Evolutionary conservation across 108 stramenopile species (phyloP).

Genomic region (Discostella stelligeroides): DNA sequence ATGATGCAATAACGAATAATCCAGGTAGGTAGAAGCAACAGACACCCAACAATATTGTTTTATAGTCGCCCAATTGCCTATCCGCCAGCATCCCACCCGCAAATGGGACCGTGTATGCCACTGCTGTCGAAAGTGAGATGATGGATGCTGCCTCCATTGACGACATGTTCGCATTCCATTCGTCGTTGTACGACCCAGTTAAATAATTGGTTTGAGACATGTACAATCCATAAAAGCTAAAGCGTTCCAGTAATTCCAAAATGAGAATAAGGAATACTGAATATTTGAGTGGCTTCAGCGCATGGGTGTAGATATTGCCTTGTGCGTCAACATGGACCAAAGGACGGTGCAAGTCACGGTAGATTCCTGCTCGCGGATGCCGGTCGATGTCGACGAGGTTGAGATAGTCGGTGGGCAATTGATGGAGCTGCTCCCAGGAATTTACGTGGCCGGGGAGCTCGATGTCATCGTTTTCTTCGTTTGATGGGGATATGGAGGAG

Average conservation of each 20-base stretch:
- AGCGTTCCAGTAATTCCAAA: constrained; percentile 49
- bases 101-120: constrained; percentile 57
- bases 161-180: constrained; percentile 45
- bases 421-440: no score
- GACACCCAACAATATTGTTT: constrained; percentile 42
- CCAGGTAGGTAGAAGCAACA: constrained; percentile 47
- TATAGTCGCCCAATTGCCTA: constrained; percentile 49
- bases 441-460: no score
- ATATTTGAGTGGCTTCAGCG: constrained; percentile 42
- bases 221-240: constrained; percentile 53
- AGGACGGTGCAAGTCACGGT: constrained; percentile 16
- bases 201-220: constrained; percentile 52
- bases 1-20: constrained; percentile 48
- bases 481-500: no score
- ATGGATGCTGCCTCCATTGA: constrained; percentile 40
- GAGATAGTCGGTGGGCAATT: no score
- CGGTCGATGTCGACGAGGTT: no score
- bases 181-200: constrained; percentile 35
- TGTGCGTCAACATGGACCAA: constrained; percentile 28
- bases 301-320: constrained; percentile 40
- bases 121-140: constrained; percentile 41
- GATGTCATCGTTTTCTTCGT: no score
- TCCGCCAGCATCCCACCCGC: constrained; percentile 50
- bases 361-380: no score
- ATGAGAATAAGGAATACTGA: constrained; percentile 51